A percentile compares a stretch with the other conserved stretches of the same genome.
phyloP scores from a whole-genome alignment of 2,329 filamentous ascomycete genomes.

The Keithomyces neogunnii region DNA sequence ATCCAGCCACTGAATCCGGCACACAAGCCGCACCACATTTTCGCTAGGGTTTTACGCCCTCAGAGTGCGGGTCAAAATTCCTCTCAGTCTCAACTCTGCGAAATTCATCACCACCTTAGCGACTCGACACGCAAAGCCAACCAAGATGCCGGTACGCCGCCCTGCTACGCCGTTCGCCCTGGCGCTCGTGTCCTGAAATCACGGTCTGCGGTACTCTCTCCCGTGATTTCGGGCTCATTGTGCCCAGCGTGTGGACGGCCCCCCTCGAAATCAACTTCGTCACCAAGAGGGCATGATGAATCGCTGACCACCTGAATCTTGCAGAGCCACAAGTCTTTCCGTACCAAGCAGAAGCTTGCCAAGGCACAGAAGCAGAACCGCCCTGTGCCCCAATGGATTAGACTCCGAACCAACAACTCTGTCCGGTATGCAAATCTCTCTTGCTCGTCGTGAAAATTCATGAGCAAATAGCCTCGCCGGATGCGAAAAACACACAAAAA shows the following conservation, averaged over 20 bases:
- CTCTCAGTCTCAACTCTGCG: conserved; percentile 20
- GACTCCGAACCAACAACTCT: conserved; percentile 96
- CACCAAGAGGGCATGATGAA: background rate
- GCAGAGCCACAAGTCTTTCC: conserved; percentile 99
- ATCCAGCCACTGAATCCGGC: background rate
- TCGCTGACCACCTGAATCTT: conserved; percentile 8
- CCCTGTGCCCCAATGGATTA: conserved; percentile 99
- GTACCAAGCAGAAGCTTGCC: conserved; percentile 99
- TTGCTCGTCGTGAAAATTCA: background rate
- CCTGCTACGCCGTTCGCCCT: conserved; percentile 7
- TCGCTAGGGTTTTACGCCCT: conserved; percentile 31
- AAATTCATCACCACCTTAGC: conserved; percentile 24
- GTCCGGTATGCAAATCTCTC: conserved; percentile 72
- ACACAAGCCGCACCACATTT: conserved; percentile 11
- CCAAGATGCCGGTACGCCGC: conserved; percentile 33
- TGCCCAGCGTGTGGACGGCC: background rate
- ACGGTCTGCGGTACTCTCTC: background rate
- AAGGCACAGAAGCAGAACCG: conserved; percentile 99
- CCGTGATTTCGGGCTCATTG: background rate
- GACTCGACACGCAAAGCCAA: conserved; percentile 29
- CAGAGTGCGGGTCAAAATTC: conserved; percentile 24
- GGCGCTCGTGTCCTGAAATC: background rate
- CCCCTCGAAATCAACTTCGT: background rate
- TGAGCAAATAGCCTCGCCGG: too few relatives aligned
- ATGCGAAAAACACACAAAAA: background rate